These are phyloP conservation scores for Pseudophaeomoniella oleicola DNA, from an alignment of 2,329 filamentous ascomycete genomes.

Conservation along the genomic window DNA sequence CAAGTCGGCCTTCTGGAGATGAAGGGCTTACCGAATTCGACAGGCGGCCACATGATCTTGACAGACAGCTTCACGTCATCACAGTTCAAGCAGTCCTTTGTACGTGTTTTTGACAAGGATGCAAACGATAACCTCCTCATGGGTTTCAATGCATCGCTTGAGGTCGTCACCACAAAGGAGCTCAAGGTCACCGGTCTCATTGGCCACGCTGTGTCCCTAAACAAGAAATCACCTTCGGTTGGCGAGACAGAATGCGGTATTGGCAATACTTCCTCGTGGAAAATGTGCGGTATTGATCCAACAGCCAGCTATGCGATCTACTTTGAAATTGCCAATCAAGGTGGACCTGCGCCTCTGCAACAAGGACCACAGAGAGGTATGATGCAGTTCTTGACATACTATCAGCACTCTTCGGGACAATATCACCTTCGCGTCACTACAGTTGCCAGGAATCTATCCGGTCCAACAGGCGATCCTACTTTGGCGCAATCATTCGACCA, in stretches of 20 bases:
- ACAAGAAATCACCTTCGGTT: constrained; percentile 95
- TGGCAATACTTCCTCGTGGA: constrained; percentile 97
- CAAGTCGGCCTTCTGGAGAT: constrained; percentile 96
- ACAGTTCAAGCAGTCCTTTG: constrained; percentile 98
- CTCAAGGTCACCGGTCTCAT: constrained; percentile 96
- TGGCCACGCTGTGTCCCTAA: constrained; percentile 87
- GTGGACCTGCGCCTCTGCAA: constrained; percentile 69
- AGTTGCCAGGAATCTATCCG: constrained; percentile 77
- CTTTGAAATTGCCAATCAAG: constrained; percentile 93
- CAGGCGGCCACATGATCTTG: constrained; percentile 93
- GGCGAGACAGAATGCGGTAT: constrained; percentile 97
- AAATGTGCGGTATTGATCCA: constrained; percentile 97
- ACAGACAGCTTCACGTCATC: constrained; percentile 98
- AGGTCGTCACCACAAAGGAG: constrained; percentile 94
- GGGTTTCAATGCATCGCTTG: constrained; percentile 94
- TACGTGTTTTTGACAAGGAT: constrained; percentile 94
- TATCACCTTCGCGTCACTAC: constrained; percentile 95
- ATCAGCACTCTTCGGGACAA: constrained; percentile 91
- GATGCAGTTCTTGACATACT: constrained; percentile 97
- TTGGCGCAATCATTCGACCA: constrained; percentile 97
- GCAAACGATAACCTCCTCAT: constrained; percentile 86
- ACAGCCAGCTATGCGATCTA: constrained; percentile 89
- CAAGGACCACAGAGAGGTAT: constrained; percentile 82
- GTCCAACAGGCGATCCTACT: constrained; percentile 83
- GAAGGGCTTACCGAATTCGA: constrained; percentile 93